phyloP scores from a whole-genome alignment of 2,329 filamentous ascomycete species.

The Tolypocladium inflatum region DNA sequence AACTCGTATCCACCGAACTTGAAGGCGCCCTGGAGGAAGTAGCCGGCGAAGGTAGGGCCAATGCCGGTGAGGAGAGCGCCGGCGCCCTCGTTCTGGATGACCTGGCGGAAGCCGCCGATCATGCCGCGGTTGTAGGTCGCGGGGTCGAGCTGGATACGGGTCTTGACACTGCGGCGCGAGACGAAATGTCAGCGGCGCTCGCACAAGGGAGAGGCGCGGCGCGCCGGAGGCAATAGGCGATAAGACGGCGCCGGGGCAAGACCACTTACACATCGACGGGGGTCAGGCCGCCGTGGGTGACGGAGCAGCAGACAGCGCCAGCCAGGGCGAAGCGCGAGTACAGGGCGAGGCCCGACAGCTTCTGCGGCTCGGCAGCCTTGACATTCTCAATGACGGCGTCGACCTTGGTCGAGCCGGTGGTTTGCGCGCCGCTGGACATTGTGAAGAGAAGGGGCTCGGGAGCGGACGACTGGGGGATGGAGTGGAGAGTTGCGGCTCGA shows the following conservation, averaged over 20 bases:
- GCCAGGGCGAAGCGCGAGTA: slow-evolving; percentile 97
- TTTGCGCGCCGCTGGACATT: slow-evolving; percentile 31
- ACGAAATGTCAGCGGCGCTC: not conserved
- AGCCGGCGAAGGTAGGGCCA: slow-evolving; percentile 79
- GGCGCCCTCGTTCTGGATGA: slow-evolving; percentile 75
- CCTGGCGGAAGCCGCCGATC: slow-evolving; percentile 78
- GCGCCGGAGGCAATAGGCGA: not conserved
- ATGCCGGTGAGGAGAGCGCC: slow-evolving; percentile 78
- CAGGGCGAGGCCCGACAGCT: slow-evolving; percentile 51
- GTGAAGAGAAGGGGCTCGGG: slow-evolving; percentile 12
- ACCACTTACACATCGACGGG: slow-evolving; percentile 96
- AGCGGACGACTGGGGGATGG: not conserved
- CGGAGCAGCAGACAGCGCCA: slow-evolving; percentile 93
- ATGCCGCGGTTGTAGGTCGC: slow-evolving; percentile 81
- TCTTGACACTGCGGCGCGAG: slow-evolving; percentile 65
- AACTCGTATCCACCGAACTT: slow-evolving; percentile 95
- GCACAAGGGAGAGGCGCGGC: not conserved
- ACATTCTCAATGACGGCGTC: slow-evolving; percentile 32
- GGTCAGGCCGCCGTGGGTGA: slow-evolving; percentile 94
- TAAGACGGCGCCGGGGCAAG: not conserved
- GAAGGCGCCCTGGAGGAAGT: slow-evolving; percentile 90
- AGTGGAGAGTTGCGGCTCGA: slow-evolving; percentile 1
- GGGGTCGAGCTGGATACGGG: slow-evolving; percentile 87
- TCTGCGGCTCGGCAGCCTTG: slow-evolving; percentile 28
- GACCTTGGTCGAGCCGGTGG: slow-evolving; percentile 33